Evolutionary conservation across 2,329 filamentous ascomycete species (phyloP).

Genomic region (Ophiocordyceps camponoti-rufipedis): DNA sequence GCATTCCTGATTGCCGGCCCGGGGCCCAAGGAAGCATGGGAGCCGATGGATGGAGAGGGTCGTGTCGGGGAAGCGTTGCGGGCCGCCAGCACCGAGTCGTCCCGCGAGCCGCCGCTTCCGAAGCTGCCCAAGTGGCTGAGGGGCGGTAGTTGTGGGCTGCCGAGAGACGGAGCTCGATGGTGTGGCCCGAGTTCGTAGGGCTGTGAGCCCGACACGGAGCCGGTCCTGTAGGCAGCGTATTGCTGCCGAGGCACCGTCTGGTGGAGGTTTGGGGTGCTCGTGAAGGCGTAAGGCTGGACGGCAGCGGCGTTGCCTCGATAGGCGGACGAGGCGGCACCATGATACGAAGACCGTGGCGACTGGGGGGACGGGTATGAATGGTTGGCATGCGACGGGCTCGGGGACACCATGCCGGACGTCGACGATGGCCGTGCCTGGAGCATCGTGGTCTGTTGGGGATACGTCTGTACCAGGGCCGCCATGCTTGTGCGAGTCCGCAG

Average conservation of each 20-base stretch:
- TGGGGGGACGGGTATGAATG: constrained; percentile 27
- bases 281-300: constrained; percentile 63
- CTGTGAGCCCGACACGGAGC: constrained; percentile 19
- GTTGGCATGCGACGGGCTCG: constrained; percentile 27
- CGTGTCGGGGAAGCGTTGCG: constrained; percentile 20
- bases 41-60: constrained; percentile 23
- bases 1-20: constrained; percentile 27
- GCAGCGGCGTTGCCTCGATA: constrained; percentile 40
- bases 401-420: constrained; percentile 24
- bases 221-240: constrained; percentile 26
- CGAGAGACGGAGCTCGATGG: constrained; percentile 9
- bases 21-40: constrained; percentile 27
- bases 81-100: constrained; percentile 29
- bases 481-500: constrained; percentile 29
- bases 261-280: constrained; percentile 46
- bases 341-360: constrained; percentile 12
- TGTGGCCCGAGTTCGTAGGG: constrained; percentile 7
- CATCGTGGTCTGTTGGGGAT: constrained; percentile 62
- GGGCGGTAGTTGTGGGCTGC: constrained; percentile 21
- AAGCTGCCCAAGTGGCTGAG: constrained; percentile 18
- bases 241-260: constrained; percentile 34
- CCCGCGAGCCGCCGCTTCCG: constrained; percentile 25
- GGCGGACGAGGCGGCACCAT: constrained; percentile 17
- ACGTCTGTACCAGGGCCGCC: constrained; percentile 72
- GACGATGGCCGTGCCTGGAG: constrained; percentile 56